These are phyloP conservation scores for Aspergillus vadensis DNA, from an alignment of 2,329 filamentous ascomycete species.

Conservation along the genomic window DNA sequence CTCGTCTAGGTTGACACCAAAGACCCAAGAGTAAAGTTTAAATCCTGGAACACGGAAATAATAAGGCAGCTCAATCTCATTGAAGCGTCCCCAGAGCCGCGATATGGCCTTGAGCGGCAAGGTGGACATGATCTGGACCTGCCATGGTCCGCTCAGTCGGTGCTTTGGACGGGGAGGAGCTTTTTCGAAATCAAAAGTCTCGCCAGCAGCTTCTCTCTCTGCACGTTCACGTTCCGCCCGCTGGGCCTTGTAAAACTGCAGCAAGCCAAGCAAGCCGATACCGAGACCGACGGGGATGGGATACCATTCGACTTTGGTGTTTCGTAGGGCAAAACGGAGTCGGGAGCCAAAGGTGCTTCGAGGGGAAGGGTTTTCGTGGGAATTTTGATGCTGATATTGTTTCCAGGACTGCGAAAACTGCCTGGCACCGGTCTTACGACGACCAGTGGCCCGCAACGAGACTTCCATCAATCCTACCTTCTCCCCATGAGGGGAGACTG, in stretches of 20 bases:
- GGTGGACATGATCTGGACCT: slow-evolving; percentile 91
- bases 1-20: slow-evolving; percentile 88
- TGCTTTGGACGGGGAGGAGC: slow-evolving; percentile 63
- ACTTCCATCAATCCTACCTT: slow-evolving; percentile 35
- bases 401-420: slow-evolving; percentile 46
- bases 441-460: slow-evolving; percentile 35
- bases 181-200: slow-evolving; percentile 38
- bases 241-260: slow-evolving; percentile 79
- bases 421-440: slow-evolving; percentile 31
- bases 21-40: slow-evolving; percentile 85
- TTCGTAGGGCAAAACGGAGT: slow-evolving; percentile 59
- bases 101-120: slow-evolving; percentile 88
- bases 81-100: slow-evolving; percentile 86
- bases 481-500: slow-evolving; percentile 23
- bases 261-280: slow-evolving; percentile 77
- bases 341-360: slow-evolving; percentile 60
- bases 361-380: slow-evolving; percentile 33
- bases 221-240: slow-evolving; percentile 50
- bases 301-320: slow-evolving; percentile 79
- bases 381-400: slow-evolving; percentile 42
- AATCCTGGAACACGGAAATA: slow-evolving; percentile 86
- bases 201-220: slow-evolving; percentile 49
- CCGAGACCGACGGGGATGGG: slow-evolving; percentile 86
- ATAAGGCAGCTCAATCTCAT: slow-evolving; percentile 84
- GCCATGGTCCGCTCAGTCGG: slow-evolving; percentile 84